Conservation (phyloP, 225 moss, liverwort and hornwort genomes). For the Rhytidiadelphus loreus region DNA sequence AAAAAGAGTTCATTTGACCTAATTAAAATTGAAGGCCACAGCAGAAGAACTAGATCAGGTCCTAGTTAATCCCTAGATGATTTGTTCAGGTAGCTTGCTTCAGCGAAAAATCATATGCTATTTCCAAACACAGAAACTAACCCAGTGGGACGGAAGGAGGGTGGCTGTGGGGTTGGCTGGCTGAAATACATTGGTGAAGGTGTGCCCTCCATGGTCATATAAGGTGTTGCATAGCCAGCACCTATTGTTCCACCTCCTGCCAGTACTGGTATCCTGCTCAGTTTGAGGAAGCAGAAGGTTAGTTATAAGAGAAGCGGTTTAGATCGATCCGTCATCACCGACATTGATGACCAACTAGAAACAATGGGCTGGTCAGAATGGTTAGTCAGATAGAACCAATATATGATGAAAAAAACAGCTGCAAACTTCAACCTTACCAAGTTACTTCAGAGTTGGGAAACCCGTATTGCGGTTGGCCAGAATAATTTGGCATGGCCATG, state of each 20-base stretch:
- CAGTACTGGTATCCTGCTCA: slow-evolving; percentile 87
- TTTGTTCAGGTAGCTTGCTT: background rate
- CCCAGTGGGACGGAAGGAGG: slow-evolving; percentile 80
- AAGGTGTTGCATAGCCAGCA: slow-evolving; percentile 71
- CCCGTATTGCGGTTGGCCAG: slow-evolving; percentile 63
- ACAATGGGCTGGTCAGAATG: background rate
- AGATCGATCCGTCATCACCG: background rate
- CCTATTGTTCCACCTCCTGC: slow-evolving; percentile 83
- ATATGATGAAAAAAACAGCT: background rate
- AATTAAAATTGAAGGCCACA: background rate
- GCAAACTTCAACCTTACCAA: slow-evolving; percentile 43
- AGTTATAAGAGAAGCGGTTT: background rate
- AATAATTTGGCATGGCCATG: slow-evolving; percentile 84
- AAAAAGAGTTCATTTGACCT: background rate
- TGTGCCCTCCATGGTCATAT: slow-evolving; percentile 86
- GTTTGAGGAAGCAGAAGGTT: background rate
- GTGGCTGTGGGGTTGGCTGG: slow-evolving; percentile 62
- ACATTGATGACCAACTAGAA: background rate
- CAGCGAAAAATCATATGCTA: background rate
- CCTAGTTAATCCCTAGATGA: background rate
- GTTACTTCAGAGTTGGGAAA: slow-evolving; percentile 88
- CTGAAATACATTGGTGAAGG: slow-evolving; percentile 82
- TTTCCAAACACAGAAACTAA: slow-evolving; percentile 23
- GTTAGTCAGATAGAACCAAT: background rate
- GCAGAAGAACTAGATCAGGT: background rate